Evolutionary conservation across 768 basidiomycete genomes (phyloP).

Genomic region (Collybiopsis confluens): DNA sequence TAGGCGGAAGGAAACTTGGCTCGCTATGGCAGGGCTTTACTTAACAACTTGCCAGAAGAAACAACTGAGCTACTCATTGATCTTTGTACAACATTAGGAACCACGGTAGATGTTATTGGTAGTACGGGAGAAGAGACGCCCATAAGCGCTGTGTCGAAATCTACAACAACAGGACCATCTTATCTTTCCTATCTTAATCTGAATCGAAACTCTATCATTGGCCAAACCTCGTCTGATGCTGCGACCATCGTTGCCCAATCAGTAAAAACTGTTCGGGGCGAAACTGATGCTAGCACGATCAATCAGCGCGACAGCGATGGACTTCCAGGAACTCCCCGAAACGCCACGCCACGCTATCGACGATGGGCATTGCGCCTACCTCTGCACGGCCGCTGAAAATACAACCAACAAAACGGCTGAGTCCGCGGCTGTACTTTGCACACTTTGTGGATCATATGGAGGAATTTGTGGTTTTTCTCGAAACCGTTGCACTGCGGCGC

Average conservation of each 20-base stretch:
- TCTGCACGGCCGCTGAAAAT: slow-evolving; percentile 18
- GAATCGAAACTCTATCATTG: slow-evolving; percentile 47
- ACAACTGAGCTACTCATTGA: slow-evolving; percentile 92
- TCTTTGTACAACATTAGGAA: slow-evolving; percentile 66
- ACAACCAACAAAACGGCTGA: slow-evolving; percentile 52
- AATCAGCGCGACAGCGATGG: slow-evolving; percentile 40
- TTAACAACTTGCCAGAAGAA: slow-evolving; percentile 78
- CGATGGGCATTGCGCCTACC: slow-evolving; percentile 11
- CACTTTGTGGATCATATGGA: slow-evolving; percentile 89
- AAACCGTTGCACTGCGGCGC: slow-evolving; percentile 72
- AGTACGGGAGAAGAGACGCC: slow-evolving; percentile 19
- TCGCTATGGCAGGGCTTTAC: slow-evolving; percentile 82
- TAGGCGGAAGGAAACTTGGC: slow-evolving; percentile 86
- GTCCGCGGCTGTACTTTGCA: slow-evolving; percentile 85
- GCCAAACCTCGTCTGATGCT: slow-evolving; percentile 37
- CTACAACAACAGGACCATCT: slow-evolving; percentile 41
- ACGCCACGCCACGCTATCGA: slow-evolving; percentile 14
- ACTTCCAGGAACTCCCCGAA: slow-evolving; percentile 16
- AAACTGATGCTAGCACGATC: slow-evolving; percentile 28
- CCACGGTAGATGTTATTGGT: slow-evolving; percentile 37
- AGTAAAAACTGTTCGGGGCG: slow-evolving; percentile 39
- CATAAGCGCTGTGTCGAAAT: slow-evolving; percentile 17
- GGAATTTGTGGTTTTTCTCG: slow-evolving; percentile 83
- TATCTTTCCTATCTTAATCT: slow-evolving; percentile 81
- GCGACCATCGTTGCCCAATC: slow-evolving; percentile 40